Conservation (phyloP, 1,284 basidiomycete species). For the Gastroboletus turbinatus region DNA sequence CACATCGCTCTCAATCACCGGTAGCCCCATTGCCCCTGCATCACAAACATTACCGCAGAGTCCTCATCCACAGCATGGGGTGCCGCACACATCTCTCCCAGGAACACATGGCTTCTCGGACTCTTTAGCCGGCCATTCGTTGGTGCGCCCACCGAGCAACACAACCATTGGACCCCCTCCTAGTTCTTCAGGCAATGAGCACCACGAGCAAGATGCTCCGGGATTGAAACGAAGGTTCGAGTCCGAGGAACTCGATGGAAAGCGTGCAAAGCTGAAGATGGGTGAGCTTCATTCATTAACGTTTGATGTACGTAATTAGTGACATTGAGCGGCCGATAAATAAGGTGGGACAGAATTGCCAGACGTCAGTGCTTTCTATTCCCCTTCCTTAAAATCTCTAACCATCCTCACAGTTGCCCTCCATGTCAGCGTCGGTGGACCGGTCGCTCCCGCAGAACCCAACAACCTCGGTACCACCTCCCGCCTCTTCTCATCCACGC, state of each 20-base stretch:
- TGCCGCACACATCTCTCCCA: conserved; percentile 25
- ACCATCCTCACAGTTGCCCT: conserved; percentile 19
- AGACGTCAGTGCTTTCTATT: conserved; percentile 33
- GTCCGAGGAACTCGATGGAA: conserved; percentile 61
- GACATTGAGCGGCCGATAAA: conserved; percentile 26
- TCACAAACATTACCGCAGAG: conserved; percentile 39
- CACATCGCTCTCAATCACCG: conserved; percentile 18
- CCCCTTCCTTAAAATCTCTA: conserved; percentile 13
- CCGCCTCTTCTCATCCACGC: conserved; percentile 36
- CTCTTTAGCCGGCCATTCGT: conserved; percentile 23
- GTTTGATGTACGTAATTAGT: conserved; percentile 29
- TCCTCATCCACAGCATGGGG: conserved; percentile 38
- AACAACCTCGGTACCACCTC: conserved; percentile 11
- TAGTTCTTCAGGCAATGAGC: conserved; percentile 16
- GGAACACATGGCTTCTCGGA: conserved; percentile 30
- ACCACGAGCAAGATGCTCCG: conserved; percentile 47
- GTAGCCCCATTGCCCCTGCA: conserved; percentile 34
- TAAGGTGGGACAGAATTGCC: conserved; percentile 43
- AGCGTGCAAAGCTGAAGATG: conserved; percentile 68
- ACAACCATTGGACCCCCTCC: conserved; percentile 9
- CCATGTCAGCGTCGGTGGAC: conserved; percentile 26
- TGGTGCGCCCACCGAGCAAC: conserved; percentile 15
- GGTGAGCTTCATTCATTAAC: conserved; percentile 41
- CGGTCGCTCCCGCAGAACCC: conserved; percentile 17
- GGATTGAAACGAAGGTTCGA: conserved; percentile 69